These are phyloP conservation scores for Wilcoxina mikolae DNA, from an alignment of 495 filamentous ascomycete genomes.

Conservation along the genomic window DNA sequence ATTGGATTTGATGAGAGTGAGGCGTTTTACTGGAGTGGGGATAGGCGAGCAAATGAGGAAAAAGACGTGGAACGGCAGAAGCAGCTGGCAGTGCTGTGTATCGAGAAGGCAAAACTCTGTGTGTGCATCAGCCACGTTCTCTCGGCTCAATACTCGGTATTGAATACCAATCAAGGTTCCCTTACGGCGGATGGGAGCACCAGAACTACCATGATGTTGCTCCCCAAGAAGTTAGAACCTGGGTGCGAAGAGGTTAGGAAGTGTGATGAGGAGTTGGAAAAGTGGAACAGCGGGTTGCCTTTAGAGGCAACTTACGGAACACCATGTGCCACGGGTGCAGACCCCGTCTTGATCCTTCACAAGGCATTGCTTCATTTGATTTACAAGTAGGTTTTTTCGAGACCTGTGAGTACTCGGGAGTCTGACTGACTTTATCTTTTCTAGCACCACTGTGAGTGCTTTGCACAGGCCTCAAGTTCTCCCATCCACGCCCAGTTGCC, in stretches of 20 bases:
- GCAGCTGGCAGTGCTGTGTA: constrained; percentile 69
- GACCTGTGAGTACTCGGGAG: background rate
- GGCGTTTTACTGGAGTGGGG: constrained; percentile 33
- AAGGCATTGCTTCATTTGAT: constrained; percentile 73
- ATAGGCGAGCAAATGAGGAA: constrained; percentile 18
- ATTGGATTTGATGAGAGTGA: constrained; percentile 37
- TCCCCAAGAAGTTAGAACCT: constrained; percentile 67
- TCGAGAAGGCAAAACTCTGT: constrained; percentile 81
- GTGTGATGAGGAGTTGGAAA: constrained; percentile 57
- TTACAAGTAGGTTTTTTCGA: constrained; percentile 36
- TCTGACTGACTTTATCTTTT: constrained; percentile 11
- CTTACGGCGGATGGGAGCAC: constrained; percentile 49
- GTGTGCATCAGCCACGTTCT: constrained; percentile 72
- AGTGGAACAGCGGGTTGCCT: constrained; percentile 57
- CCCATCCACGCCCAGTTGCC: constrained; percentile 49
- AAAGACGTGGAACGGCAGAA: constrained; percentile 36
- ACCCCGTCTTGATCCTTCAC: constrained; percentile 52
- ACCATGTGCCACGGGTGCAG: constrained; percentile 15
- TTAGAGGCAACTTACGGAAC: constrained; percentile 29
- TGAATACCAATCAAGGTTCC: constrained; percentile 59
- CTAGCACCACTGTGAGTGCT: constrained; percentile 62
- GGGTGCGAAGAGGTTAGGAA: constrained; percentile 49
- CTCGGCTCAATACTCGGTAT: constrained; percentile 73
- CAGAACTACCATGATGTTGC: constrained; percentile 73
- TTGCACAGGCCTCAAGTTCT: constrained; percentile 79